Conservation (phyloP, 2,329 filamentous ascomycete species). For the Monosporascus sp. region DNA sequence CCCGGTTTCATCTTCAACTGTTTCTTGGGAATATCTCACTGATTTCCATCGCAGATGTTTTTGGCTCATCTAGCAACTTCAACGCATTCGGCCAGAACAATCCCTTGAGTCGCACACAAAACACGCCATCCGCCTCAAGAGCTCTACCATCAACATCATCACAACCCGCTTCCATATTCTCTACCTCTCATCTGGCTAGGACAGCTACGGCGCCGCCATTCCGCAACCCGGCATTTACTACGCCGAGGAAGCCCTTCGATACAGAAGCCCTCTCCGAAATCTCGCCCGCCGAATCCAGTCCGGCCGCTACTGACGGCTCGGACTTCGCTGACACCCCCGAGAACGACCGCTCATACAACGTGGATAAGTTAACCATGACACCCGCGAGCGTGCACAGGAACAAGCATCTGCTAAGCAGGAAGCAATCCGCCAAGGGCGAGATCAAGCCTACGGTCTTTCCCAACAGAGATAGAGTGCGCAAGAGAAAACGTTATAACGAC, state of each 20-base stretch:
- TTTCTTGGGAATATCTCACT: conserved; percentile 6
- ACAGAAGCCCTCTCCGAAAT: conserved; percentile 48
- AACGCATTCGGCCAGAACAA: conserved; percentile 29
- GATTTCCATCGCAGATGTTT: conserved; percentile 24
- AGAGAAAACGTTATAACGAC: conserved; percentile 46
- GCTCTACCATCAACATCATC: not conserved
- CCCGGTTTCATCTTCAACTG: not conserved
- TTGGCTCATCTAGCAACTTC: conserved; percentile 34
- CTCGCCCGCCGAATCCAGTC: conserved; percentile 56
- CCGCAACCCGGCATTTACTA: conserved; percentile 60
- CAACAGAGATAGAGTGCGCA: conserved; percentile 43
- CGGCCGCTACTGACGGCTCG: conserved; percentile 52
- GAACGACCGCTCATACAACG: conserved; percentile 38
- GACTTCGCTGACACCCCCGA: conserved; percentile 50
- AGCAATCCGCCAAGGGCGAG: conserved; percentile 58
- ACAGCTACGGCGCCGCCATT: conserved; percentile 47
- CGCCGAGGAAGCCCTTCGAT: conserved; percentile 54
- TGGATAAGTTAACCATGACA: conserved; percentile 40
- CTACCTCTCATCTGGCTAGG: conserved; percentile 35
- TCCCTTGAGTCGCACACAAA: conserved; percentile 21
- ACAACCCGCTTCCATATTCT: conserved; percentile 38
- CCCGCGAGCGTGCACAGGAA: conserved; percentile 44
- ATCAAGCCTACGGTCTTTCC: conserved; percentile 41
- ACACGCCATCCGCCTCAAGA: conserved; percentile 26
- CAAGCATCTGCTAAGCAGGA: conserved; percentile 32